Conservation (phyloP, 768 basidiomycete species). For the Boletus subcaerulescens region DNA sequence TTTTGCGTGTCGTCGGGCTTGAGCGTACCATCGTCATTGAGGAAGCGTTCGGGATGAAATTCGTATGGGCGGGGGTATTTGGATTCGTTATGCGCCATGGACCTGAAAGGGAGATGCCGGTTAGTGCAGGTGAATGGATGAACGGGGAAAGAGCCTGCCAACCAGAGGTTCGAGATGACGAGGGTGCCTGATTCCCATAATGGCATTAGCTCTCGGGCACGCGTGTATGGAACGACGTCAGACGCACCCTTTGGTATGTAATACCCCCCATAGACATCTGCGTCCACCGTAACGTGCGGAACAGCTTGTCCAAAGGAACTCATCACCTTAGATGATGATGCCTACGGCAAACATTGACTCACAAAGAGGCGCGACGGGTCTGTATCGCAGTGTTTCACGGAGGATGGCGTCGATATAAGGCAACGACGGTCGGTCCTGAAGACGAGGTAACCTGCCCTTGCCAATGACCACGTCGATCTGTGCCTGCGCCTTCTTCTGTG, state of each 20-base stretch:
- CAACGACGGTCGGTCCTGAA: constrained; percentile 9
- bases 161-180: constrained; percentile 14
- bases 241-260: constrained; percentile 42
- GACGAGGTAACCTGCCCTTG: neutral
- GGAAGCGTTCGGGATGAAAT: constrained; percentile 41
- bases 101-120: neutral
- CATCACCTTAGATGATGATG: neutral
- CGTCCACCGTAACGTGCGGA: constrained; percentile 32
- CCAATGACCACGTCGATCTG: constrained; percentile 10
- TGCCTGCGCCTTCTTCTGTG: constrained; percentile 12
- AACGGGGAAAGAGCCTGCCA: neutral
- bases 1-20: constrained; percentile 8
- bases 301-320: constrained; percentile 12
- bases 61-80: constrained; percentile 36
- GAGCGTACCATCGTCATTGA: constrained; percentile 24
- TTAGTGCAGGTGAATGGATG: neutral
- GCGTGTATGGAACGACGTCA: neutral
- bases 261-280: constrained; percentile 42
- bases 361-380: constrained; percentile 11
- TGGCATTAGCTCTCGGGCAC: neutral
- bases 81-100: constrained; percentile 16
- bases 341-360: neutral
- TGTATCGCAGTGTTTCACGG: constrained; percentile 10
- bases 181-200: constrained; percentile 3
- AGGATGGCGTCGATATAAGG: constrained; percentile 14